Evolutionary conservation across 2,329 filamentous ascomycete species (phyloP).

Genomic region (Blumeria hordei): DNA sequence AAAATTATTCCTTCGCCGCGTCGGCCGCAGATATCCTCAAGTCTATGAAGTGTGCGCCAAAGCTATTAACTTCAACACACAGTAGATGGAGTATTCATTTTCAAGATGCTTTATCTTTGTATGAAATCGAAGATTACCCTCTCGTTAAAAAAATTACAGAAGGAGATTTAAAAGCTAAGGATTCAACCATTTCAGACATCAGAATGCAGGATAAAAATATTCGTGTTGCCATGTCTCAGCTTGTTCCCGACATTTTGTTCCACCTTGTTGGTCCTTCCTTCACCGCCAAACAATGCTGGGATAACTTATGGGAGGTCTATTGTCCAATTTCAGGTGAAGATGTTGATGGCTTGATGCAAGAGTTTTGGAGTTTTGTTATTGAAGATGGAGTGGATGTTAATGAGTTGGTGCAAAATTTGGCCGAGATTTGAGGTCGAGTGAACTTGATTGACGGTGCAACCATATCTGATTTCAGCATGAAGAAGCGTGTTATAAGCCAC

Average conservation of each 20-base stretch:
- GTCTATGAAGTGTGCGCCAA: neutral
- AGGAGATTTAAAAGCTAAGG: neutral
- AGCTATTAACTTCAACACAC: neutral
- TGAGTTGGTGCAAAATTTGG: neutral
- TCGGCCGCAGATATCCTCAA: neutral
- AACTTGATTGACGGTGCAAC: neutral
- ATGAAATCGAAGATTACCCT: neutral
- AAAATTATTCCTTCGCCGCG: neutral
- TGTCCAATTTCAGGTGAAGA: neutral
- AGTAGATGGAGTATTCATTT: constrained; percentile 1
- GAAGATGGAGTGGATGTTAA: neutral
- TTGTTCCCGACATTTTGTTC: neutral
- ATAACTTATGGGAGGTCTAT: neutral
- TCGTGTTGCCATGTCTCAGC: neutral
- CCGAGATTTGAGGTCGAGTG: neutral
- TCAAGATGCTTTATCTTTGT: neutral
- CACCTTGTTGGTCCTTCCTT: neutral
- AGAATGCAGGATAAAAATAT: neutral
- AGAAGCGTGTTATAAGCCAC: neutral
- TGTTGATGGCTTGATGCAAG: neutral
- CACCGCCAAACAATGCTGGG: neutral
- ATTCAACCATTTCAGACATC: neutral
- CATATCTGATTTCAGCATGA: neutral
- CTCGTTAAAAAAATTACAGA: neutral
- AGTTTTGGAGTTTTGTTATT: neutral